Base-by-base conservation (phyloP, 176 grass and related monocot species). In the Aegilops speltoides region DNA sequence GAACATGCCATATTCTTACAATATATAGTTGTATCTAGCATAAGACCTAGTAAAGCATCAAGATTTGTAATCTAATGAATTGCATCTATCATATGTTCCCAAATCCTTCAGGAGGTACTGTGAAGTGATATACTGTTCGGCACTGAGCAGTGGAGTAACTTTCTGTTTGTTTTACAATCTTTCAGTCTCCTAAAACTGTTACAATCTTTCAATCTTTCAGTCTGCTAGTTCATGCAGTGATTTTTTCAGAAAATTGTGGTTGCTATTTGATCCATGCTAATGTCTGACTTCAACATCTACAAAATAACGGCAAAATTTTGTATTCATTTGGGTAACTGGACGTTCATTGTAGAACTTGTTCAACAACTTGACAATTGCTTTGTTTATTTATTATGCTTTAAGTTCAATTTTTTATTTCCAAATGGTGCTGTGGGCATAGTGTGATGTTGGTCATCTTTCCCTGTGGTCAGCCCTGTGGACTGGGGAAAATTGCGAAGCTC, bases 401-500 rank as follows among this genome's bases (percentile, higher is more conserved):
- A 36, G 25, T 50, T 73, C 4, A 5, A 32, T 26, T 23, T 40
- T 36, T 63, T 2, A 73, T 83, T 50, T 52, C 10, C 9, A 28
- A 78, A 67, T 73, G 63, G 43, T 16, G 23, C 10, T 0, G 9
- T 73, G 56, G 45, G n/a, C 46, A 75, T 34, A 54, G 63, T 88
- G 17, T 73, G 20, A 79, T 90, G 14, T 84, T 63, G 32, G 23
- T 87, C 36, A 46, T 56, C 16, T 86, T 91, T 85, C 68, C 26
- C 48, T 78, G 20, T 86, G 28, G 78, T 82, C 88, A 95, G 91
- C 93, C 93, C 11, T 91, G 92, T 85, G 96, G 96, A 84, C 82
- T 98, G 25, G 96, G 93, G 61, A 95, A 98, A 93, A 92, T 98
- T 63, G 96, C 88, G 6, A 95, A 92, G 60, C 90, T 95, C 70